These are phyloP conservation scores for Volutella citrinella DNA, from an alignment of 2,329 filamentous ascomycete genomes.

Conservation along the genomic window DNA sequence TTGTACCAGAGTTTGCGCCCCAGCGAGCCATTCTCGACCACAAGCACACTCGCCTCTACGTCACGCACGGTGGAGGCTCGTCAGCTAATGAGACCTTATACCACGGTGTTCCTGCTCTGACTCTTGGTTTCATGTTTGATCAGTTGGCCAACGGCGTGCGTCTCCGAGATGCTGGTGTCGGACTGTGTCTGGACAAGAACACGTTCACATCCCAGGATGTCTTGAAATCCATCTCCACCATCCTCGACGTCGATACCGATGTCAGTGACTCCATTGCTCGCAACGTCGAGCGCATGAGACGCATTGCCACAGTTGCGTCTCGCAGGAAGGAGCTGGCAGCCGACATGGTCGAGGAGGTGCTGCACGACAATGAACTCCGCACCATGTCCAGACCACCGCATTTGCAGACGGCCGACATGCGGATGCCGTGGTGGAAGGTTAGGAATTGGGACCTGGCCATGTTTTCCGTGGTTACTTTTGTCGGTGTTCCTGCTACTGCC, in stretches of 20 bases:
- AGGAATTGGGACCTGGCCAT: slow-evolving; percentile 30
- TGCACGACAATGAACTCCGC: slow-evolving; percentile 29
- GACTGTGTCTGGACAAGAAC: slow-evolving; percentile 31
- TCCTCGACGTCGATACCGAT: slow-evolving; percentile 30
- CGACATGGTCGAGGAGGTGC: slow-evolving; percentile 36
- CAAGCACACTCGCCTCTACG: slow-evolving; percentile 27
- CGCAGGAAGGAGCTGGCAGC: slow-evolving; percentile 34
- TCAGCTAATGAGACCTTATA: slow-evolving; percentile 35
- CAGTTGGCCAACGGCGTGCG: slow-evolving; percentile 33
- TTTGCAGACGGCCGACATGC: slow-evolving; percentile 36
- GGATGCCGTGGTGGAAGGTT: slow-evolving; percentile 33
- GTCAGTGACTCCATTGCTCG: slow-evolving; percentile 20
- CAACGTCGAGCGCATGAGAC: slow-evolving; percentile 31
- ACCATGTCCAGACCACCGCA: slow-evolving; percentile 30
- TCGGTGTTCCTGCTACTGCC: background rate
- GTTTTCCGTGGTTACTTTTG: background rate
- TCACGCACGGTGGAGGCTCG: slow-evolving; percentile 36
- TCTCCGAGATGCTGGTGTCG: slow-evolving; percentile 29
- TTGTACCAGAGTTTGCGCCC: slow-evolving; percentile 31
- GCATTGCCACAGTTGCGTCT: slow-evolving; percentile 32
- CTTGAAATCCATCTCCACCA: slow-evolving; percentile 16
- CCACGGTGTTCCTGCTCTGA: slow-evolving; percentile 32
- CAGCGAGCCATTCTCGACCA: slow-evolving; percentile 36
- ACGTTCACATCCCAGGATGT: slow-evolving; percentile 30
- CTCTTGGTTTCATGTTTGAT: slow-evolving; percentile 35